Evolutionary conservation across 148 eudicot species (phyloP), one percentile per base, ranked within the genome.

Genomic region (Tetragonia tetragonoides): DNA sequence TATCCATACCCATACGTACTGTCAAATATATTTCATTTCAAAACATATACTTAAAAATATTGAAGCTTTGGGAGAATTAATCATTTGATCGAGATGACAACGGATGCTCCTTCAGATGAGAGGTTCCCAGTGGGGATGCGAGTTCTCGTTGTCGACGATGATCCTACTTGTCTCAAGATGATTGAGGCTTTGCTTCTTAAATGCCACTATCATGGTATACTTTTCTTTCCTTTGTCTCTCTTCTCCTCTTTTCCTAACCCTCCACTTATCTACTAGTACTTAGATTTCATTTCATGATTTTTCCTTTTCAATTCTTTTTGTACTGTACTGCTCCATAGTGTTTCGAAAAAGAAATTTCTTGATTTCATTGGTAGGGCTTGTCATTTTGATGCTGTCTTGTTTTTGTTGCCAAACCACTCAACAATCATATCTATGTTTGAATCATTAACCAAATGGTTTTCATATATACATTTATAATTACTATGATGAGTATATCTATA

Each of bases 111-210:
- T 28, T 28, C 34, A 41, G 54, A 64, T 62, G 88, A 88, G 28
- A 75, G 72, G 8, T 94, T 94, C 82, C 97, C 98, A 1, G 84
- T 77, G 42, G 97, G 98, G 9, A 73, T 94, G 89, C 87, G 91
- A 41, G 98, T 94, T 85, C 90, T 94, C 60, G 97, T 91, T 4
- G 98, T 94, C 62, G 98, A 94, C 74, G 97, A 94, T 81, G 93
- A 94, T 73, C 86, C 81, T 15, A 86, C 84, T 81, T 91, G 94
- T 78, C 87, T 92, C 80, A 89, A 66, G 87, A 40, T 89, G 46
- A 79, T 94, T 79, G 91, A 90, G 23, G 78, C 78, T 51, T 84
- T 94, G 65, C 94, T 94, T 37, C 76, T 73, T 42, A 87, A 89
- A 88, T 94, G 97, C 85, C 88, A 92, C 66, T 94, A 90, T 77